phyloP scores from a whole-genome alignment of 2,329 filamentous ascomycete species.

The Aspergillus sp. region DNA sequence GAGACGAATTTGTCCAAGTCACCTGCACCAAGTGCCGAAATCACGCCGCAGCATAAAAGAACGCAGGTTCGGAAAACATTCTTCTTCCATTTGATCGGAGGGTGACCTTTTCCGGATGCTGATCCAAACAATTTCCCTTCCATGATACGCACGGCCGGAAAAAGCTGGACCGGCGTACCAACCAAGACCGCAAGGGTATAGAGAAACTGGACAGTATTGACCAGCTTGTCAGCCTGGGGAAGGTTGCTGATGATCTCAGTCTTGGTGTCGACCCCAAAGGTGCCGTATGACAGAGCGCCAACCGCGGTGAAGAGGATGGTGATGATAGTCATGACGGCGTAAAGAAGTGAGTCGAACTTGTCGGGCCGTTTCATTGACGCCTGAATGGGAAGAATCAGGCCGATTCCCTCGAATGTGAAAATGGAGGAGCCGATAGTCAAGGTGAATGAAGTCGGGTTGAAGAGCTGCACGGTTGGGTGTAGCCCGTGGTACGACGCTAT shows the following conservation, averaged over 20 bases:
- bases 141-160: constrained; percentile 89
- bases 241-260: constrained; percentile 92
- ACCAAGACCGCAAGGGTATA: constrained; percentile 89
- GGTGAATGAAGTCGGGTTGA: constrained; percentile 85
- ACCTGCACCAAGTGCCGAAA: constrained; percentile 82
- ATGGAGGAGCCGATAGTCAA: constrained; percentile 95
- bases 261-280: constrained; percentile 85
- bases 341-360: constrained; percentile 81
- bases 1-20: constrained; percentile 94
- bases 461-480: constrained; percentile 74
- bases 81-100: constrained; percentile 98
- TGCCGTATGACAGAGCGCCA: constrained; percentile 86
- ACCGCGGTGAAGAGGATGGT: constrained; percentile 80
- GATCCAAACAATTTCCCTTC: constrained; percentile 84
- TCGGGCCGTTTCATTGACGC: constrained; percentile 84
- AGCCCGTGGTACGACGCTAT: constrained; percentile 61
- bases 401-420: constrained; percentile 95
- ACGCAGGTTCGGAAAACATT: constrained; percentile 87
- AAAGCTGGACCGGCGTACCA: constrained; percentile 87
- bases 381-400: constrained; percentile 92
- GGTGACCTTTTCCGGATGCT: constrained; percentile 87
- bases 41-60: constrained; percentile 71
- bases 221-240: constrained; percentile 82
- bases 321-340: constrained; percentile 85
- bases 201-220: constrained; percentile 89